A percentile compares a stretch with the other conserved stretches of the same genome.
Conservation (phyloP, 805 yeast species). For the Lipomyces japonicus region DNA sequence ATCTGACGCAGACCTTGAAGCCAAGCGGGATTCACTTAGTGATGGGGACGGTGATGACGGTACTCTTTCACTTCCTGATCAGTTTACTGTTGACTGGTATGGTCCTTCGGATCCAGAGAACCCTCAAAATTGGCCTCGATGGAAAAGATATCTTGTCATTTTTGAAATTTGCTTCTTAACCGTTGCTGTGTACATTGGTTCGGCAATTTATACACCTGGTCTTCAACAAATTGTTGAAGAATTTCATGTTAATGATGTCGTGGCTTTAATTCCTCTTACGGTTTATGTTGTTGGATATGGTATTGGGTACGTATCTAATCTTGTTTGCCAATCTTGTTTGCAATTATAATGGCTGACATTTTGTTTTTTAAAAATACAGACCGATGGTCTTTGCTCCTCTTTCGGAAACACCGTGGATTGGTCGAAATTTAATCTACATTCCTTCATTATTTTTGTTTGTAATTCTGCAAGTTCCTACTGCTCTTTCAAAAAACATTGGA, state of each 20-base stretch:
- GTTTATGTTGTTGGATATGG: slow-evolving; percentile 60
- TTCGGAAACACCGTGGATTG: slow-evolving; percentile 52
- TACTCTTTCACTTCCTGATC: too few relatives aligned
- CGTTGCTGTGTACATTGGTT: slow-evolving; percentile 52
- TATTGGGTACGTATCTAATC: too few relatives aligned
- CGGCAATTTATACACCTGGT: slow-evolving; percentile 56
- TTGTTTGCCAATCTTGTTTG: too few relatives aligned
- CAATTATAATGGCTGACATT: too few relatives aligned
- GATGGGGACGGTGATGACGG: too few relatives aligned
- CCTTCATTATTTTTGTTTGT: slow-evolving; percentile 46
- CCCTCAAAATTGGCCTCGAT: slow-evolving; percentile 55
- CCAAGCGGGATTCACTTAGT: too few relatives aligned
- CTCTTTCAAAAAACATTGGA: slow-evolving; percentile 48
- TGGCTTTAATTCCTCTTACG: slow-evolving; percentile 51
- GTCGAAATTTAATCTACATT: slow-evolving; percentile 51
- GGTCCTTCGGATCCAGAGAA: slow-evolving; percentile 34
- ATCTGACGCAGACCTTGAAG: too few relatives aligned
- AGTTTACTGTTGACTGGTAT: slow-evolving; percentile 29
- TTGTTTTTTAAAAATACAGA: too few relatives aligned
- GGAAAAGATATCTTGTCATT: slow-evolving; percentile 42
- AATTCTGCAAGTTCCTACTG: slow-evolving; percentile 54
- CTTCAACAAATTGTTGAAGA: slow-evolving; percentile 44
- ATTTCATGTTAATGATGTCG: slow-evolving; percentile 44
- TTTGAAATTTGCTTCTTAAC: slow-evolving; percentile 47
- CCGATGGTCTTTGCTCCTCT: slow-evolving; percentile 58